Percentiles rank a stretch among this genome's conserved stretches.
These are phyloP conservation scores for Boletus rubescentipes DNA, from an alignment of 768 basidiomycete species.

Conservation along the genomic window DNA sequence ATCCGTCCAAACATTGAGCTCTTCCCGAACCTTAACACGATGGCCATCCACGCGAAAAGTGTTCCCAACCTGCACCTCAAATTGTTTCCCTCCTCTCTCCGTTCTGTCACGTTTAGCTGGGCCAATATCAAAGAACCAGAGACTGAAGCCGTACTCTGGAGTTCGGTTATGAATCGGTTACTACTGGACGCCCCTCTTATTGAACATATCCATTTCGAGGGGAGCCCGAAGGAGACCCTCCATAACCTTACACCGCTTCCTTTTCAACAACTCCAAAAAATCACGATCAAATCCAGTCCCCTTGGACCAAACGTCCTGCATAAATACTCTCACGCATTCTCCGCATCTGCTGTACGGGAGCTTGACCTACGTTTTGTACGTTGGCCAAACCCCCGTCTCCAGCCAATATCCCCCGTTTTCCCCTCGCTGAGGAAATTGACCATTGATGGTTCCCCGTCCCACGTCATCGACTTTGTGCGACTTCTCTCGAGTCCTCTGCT, in stretches of 20 bases:
- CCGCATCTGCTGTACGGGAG: conserved; percentile 17
- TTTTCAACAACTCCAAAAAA: conserved; percentile 19
- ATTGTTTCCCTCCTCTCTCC: conserved; percentile 25
- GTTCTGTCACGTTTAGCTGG: conserved; percentile 22
- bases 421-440: conserved; percentile 22
- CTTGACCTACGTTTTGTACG: conserved; percentile 25
- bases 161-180: conserved; percentile 18
- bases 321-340: conserved; percentile 23
- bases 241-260: conserved; percentile 14
- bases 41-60: conserved; percentile 20
- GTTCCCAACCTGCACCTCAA: conserved; percentile 8
- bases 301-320: conserved; percentile 24
- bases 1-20: conserved; percentile 26
- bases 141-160: conserved; percentile 20
- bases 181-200: conserved; percentile 19
- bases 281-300: conserved; percentile 24
- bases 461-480: conserved; percentile 22
- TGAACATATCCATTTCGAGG: conserved; percentile 25
- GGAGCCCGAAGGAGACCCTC: conserved; percentile 23
- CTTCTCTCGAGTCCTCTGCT: conserved; percentile 19
- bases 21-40: conserved; percentile 20
- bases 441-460: conserved; percentile 20
- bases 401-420: conserved; percentile 19
- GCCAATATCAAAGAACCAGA: conserved; percentile 13
- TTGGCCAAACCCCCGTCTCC: conserved; percentile 23